Percentiles rank a stretch among this genome's conserved stretches.
These are phyloP conservation scores for Lactarius evosmus DNA, from an alignment of 768 basidiomycete genomes.

Conservation along the genomic window DNA sequence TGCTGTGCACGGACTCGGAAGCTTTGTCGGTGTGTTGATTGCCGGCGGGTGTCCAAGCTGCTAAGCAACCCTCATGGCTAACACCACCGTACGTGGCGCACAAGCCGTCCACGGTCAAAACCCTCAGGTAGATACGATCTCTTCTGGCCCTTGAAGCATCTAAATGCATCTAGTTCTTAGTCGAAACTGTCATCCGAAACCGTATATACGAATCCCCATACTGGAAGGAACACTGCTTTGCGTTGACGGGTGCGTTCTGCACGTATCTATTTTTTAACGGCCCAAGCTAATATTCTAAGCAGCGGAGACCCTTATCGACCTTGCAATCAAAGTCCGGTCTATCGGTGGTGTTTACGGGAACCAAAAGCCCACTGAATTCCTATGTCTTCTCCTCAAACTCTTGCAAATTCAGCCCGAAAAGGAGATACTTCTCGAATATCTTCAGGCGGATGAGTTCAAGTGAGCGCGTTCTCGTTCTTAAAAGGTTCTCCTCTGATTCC, in stretches of 20 bases:
- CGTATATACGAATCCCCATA: constrained; percentile 92
- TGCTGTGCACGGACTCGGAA: too few relatives aligned
- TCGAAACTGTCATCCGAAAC: constrained; percentile 94
- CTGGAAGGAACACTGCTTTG: constrained; percentile 99
- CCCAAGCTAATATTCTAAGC: constrained; percentile 6
- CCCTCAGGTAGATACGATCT: constrained; percentile 67
- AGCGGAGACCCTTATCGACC: constrained; percentile 95
- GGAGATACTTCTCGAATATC: constrained; percentile 93
- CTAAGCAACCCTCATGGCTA: constrained; percentile 60
- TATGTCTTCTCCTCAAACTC: constrained; percentile 89
- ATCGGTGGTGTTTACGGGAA: constrained; percentile 97
- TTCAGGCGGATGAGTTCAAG: constrained; percentile 98
- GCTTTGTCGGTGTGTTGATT: too few relatives aligned
- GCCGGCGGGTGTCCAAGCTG: too few relatives aligned
- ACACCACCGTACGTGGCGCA: constrained; percentile 86
- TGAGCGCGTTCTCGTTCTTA: constrained; percentile 39
- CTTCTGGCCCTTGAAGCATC: constrained; percentile 23
- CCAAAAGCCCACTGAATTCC: constrained; percentile 90
- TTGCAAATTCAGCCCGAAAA: constrained; percentile 97
- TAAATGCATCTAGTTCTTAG: constrained; percentile 61
- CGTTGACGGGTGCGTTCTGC: constrained; percentile 69
- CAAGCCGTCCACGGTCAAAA: constrained; percentile 94
- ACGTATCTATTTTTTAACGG: neutral
- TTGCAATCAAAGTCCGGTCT: constrained; percentile 73
- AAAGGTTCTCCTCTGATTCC: neutral